Base-by-base conservation (phyloP, 2,329 filamentous ascomycete genomes). In the Coniosporium tulheliwenetii region DNA sequence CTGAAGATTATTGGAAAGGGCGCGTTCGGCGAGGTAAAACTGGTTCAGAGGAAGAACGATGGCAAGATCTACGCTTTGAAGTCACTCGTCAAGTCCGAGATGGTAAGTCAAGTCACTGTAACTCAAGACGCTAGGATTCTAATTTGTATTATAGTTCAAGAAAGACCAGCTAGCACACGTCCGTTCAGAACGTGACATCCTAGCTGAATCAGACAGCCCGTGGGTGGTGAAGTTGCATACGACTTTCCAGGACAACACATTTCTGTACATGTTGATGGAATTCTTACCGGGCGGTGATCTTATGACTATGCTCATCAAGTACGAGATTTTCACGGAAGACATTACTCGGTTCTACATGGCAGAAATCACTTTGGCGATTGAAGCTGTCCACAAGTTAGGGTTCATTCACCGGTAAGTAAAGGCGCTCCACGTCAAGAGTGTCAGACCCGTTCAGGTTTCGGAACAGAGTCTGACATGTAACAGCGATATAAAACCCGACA, bases 291-390 rank as follows among this genome's bases (percentile, higher is more conserved):
- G 91, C 61, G 91, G 91, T 61, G 91, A 98, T 66, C 64, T 98
- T 60, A 98, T 98, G 91, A 98, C 91, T 3, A 98, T 98, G 91
- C 71, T 98, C 51, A 98, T 98, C 69, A 98, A 96, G 71, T 98
- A 98, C 57, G 91, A 98, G 61, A 95, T 98, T 60, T 98, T 98
- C 62, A 93, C 86, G 0, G 89, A 96, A 61, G 91, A 98, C 51
- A 96, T 98, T 50, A 98, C 91, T 29, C 79, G 91, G 13, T 98
- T 98, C 64, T 98, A 98, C 64, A 98, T 98, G 76, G 91, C 91
- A 16, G 89, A 98, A 62, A 89, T 96, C 52, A 85, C 94, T 16
- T 73, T 96, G 56, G 91, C 91, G n/a, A 96, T 98, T 50, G 91
- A 98, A 58, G 91, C 91, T 10, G 91, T 98, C 35, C 91, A 98